Base-by-base conservation (phyloP, 306 rosid genomes). In the Sesbania bispinosa region DNA sequence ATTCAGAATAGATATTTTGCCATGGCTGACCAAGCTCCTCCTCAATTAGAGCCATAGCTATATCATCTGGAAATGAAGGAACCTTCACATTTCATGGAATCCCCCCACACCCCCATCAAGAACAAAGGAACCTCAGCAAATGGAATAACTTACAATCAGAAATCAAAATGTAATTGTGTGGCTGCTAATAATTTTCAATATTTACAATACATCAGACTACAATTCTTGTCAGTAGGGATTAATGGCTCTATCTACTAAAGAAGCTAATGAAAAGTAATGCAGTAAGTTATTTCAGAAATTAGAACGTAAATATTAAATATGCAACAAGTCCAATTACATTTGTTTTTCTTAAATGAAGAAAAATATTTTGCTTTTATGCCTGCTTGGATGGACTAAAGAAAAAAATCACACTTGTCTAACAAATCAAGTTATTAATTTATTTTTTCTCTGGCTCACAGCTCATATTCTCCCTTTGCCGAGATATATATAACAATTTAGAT, bases 21-120 rank as follows among this genome's bases (percentile, higher is more conserved):
- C 98, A 94, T 15, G 96, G 98, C 80, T 86, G 96, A 83, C 97
- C 98, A 79, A 94, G 97, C 79, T 94, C 98, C 85, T 94, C 98
- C 66, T 94, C 87, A 69, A 94, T 79, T 69, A 94, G 79, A 83
- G 97, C 95, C 98, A 94, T 94, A 78, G 98, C 98, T 32, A 94
- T 69, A 82, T 94, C 96, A 90, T 94, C 97, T 8, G 98, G 90
- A 85, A 83, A 94, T 67, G 98, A 94, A 80, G 96, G 98, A 80
- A 94, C 98, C 98, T 94, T 86, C 82, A 67, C 58, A 69, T 43
- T 71, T 76, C 50, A 63, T 16, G 43, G 76, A 81, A 53, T 69
- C 58, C 81, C 75, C 79, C 83, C 83, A 54, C 54, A 50, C 27
- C 71, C 70, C 65, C 65, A 74, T 4, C 10, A 43, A 85, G 32